Base-by-base conservation (phyloP, 495 filamentous ascomycete species). In the Patellaria atrata region DNA sequence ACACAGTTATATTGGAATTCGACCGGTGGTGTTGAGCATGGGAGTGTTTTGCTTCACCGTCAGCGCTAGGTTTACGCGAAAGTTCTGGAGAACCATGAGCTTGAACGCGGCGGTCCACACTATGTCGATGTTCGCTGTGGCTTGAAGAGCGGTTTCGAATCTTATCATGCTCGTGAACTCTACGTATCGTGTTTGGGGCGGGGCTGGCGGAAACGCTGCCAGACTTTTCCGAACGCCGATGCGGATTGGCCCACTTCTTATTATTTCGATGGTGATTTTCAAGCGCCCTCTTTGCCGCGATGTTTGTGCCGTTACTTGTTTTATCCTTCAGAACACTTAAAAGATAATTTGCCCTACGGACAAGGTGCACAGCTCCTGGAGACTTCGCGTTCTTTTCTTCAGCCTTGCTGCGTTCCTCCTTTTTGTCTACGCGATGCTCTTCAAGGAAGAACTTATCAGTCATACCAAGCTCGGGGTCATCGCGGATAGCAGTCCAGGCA, bases 361-460 rank as follows among this genome's bases (percentile, higher is more conserved):
- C 89, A 23, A 99, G 73, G 50, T 99, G 89, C 21, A 96, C 89
- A 30, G 89, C 86, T 2, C 87, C 89, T 7, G 89, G 89, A 3
- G 89, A 87, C 48, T 94, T 92, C 1, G 82, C 79, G 12, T 72
- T 66, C 47, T 80, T 80, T 34, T 74, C 71, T 9, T 89, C 82
- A 1, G 62, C 71, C 44, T 82, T 82, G 40, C 65, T 68, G 12
- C 89, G 79, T 46, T 94, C 82, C 42, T 85, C 86, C 48, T 96
- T 96, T 55, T 91, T 81, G 52, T 87, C 91, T 15, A 94, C 87
- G n/a, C 86, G 79, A 52, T 94, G 86, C 50, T 99, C 89, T 53
- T 99, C 89, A 4, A 99, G 55, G 61, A 91, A 99, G 53, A 96
- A 84, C 51, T 94, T 96, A 43, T 94, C 89, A 2, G 65, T 64